A percentile compares a stretch with the other conserved stretches of the same genome.
These are phyloP conservation scores for Coniochaeta sp. DNA, from an alignment of 2,329 filamentous ascomycete genomes.

Conservation along the genomic window DNA sequence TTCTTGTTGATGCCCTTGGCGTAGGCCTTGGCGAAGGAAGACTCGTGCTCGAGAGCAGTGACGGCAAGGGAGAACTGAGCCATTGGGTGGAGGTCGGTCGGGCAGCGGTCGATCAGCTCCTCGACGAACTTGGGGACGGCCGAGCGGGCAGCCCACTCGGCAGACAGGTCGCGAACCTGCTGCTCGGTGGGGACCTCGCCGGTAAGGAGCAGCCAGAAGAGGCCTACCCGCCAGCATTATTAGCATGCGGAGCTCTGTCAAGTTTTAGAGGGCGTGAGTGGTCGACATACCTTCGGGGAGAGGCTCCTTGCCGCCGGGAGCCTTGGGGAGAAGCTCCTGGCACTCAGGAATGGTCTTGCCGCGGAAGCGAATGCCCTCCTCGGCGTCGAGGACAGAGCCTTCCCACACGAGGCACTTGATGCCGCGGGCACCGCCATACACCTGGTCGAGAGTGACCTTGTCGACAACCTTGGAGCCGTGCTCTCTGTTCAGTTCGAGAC, in stretches of 20 bases:
- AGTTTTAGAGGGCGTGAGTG: neutral
- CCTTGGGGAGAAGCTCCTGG: constrained; percentile 95
- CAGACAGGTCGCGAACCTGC: constrained; percentile 96
- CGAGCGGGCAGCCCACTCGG: constrained; percentile 97
- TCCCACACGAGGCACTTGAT: constrained; percentile 99
- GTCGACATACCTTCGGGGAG: constrained; percentile 70
- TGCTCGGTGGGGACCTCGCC: constrained; percentile 96
- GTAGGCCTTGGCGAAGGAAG: constrained; percentile 95
- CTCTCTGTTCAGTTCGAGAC: constrained; percentile 53
- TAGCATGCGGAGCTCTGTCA: neutral
- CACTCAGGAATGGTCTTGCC: constrained; percentile 99
- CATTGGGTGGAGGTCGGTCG: constrained; percentile 98
- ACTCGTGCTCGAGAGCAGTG: constrained; percentile 96
- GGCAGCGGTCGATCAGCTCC: constrained; percentile 99
- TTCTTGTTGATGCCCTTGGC: constrained; percentile 99
- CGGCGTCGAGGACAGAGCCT: constrained; percentile 92
- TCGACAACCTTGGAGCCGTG: constrained; percentile 92
- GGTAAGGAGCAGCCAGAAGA: constrained; percentile 99
- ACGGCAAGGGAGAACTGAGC: constrained; percentile 98
- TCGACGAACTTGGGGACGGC: constrained; percentile 97
- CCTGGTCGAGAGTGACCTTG: constrained; percentile 98
- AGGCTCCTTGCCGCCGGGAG: constrained; percentile 91
- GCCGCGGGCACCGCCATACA: constrained; percentile 97
- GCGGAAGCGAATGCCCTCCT: constrained; percentile 99
- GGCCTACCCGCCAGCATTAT: constrained; percentile 44